Evolutionary conservation across 2,329 filamentous ascomycete genomes (phyloP), one percentile per base, ranked within the genome.

Genomic region (Epichloe sibirici): DNA sequence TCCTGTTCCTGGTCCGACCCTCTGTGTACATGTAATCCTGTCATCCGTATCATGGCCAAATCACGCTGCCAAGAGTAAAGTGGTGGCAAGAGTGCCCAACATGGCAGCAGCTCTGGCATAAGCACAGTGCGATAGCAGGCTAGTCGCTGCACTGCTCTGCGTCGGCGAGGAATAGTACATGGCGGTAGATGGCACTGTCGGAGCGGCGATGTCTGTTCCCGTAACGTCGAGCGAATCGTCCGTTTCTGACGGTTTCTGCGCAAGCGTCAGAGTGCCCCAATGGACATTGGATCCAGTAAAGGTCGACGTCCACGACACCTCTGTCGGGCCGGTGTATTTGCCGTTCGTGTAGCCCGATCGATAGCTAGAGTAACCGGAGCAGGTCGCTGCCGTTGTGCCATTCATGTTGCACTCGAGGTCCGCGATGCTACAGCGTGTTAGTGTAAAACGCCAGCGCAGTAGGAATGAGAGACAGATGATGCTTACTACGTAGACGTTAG

Each of bases 361-460:
- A 50, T 68, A 70, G 48, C 73, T 74, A 2, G 74, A 73, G 56
- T 73, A 75, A 21, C 73, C 74, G 0, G 71, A 75, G 56, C 74
- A 76, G 5, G 70, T 73, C 17, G 74, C 74, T 9, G 64, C 67
- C 4, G 71, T 73, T 5, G 65, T 71, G 25, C 66, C 71, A 21
- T 65, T 59, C 25, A 76, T 62, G 15, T 64, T 62, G 59, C 74
- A 76, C 51, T 65, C 68, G 15, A 76, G 63, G 47, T 73, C 63
- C 40, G 70, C 71, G 31, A 69, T 74, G 48, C 73, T 75, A 56
- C 23, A 38, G 44, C 43, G 38, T 11, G 23, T 51, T 39, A 39
- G 45, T 17, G 5, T 4, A 5, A 21, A 28, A n/a, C 17, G 25
- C 6, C 12, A 21, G 11, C 12, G 15, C n/a, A 12, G 5, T 4